phyloP scores from a whole-genome alignment of 768 basidiomycete species.

The Xerocomellus intermedius region DNA sequence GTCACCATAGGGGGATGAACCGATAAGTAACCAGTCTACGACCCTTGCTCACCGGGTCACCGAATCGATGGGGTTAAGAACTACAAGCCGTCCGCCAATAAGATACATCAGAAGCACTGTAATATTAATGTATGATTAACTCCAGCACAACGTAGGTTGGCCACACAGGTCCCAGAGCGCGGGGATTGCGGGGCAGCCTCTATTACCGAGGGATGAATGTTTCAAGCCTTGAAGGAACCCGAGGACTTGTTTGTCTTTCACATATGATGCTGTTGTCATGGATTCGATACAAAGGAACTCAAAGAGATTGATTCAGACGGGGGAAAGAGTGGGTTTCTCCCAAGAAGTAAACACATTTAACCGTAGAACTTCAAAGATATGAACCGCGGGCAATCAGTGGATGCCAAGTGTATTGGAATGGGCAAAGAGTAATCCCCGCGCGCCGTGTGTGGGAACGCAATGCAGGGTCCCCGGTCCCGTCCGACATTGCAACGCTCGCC shows the following conservation, averaged over 20 bases:
- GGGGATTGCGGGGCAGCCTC: neutral
- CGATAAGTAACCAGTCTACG: too few species aligned
- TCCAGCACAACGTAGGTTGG: neutral
- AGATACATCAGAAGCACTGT: too few species aligned
- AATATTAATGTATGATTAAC: too few species aligned
- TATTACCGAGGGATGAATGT: neutral
- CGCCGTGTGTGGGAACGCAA: slow-evolving; percentile 23
- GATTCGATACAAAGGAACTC: neutral
- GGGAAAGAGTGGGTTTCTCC: too few species aligned
- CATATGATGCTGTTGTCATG: neutral
- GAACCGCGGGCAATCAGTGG: neutral
- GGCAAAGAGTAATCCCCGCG: too few species aligned
- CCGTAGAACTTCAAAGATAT: neutral
- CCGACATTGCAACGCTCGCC: slow-evolving; percentile 12
- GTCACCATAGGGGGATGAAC: too few species aligned
- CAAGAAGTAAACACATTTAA: neutral
- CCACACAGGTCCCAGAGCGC: too few species aligned
- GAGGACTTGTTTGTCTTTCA: neutral
- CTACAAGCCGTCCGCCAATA: too few species aligned
- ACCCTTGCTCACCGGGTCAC: too few species aligned
- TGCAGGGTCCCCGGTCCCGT: slow-evolving; percentile 7
- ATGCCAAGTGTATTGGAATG: neutral
- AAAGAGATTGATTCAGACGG: neutral
- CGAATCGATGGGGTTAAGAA: too few species aligned
- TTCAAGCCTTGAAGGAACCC: neutral